Evolutionary conservation across 768 basidiomycete species (phyloP), one percentile per base, ranked within the genome.

Genomic region (Artomyces pyxidatus): DNA sequence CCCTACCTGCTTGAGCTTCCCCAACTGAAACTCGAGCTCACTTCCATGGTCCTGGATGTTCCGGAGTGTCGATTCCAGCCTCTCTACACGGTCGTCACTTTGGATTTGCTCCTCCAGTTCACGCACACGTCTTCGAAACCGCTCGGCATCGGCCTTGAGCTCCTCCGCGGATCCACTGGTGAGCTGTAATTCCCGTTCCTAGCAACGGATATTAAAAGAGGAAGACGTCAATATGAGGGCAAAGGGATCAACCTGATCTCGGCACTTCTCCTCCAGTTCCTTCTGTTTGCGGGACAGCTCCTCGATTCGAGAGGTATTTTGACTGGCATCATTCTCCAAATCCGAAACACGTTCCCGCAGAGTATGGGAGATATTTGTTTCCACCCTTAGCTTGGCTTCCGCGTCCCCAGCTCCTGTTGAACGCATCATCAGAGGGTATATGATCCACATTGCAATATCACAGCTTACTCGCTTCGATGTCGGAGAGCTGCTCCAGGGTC

Each of bases 41-140:
- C 87, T 88, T 4, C 84, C 84, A 47, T 83, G 83, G 58, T 91
- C 80, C 58, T 88, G 86, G 22, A 83, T 83, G 58, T 88, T 81
- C 60, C 82, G 83, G 41, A 92, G 67, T 7, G 83, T 83, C 39
- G 68, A 67, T 61, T 90, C 88, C 22, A 90, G 66, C 37, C 74
- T 74, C 54, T 89, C 88, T 14, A 81, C 80, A 37, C 85, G 81
- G 63, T 91, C 87, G 60, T 92, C 88, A 51, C 77, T 82, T 63
- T 90, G 80, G 19, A 92, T 82, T 55, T 88, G 85, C 52, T 90
- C 88, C 58, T 87, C 80, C 27, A 92, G 65, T 55, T 90, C 86
- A 23, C 78, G 80, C 22, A 83, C 72, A 47, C 76, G 71, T 39
- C 79, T 74, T 51, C 75, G 73, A 52, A 74, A 71, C 41, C 75